phyloP scores from a whole-genome alignment of 169 alveolate species.

The Haemoproteus tartakovskyi region DNA sequence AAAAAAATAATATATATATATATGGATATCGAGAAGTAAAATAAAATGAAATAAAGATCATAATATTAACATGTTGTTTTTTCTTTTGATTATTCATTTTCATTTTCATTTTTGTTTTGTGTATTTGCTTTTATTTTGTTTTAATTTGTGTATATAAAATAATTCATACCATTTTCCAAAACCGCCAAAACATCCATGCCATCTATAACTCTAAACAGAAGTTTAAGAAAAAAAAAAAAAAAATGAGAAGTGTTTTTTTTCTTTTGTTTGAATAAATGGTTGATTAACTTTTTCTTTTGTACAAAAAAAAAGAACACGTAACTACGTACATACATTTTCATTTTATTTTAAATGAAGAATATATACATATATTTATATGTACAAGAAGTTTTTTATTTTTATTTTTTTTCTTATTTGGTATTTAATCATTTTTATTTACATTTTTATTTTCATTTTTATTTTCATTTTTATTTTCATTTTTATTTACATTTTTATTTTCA shows the following conservation, averaged over 20 bases:
- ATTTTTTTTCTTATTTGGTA: not conserved
- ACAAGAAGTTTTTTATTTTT: not conserved
- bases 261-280: not conserved
- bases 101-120: not conserved
- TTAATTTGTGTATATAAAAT: not conserved
- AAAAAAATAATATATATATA: too few relatives aligned
- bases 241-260: constrained; percentile 2
- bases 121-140: too few relatives aligned
- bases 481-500: not conserved
- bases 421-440: not conserved
- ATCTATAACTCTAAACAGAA: constrained; percentile 84
- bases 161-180: constrained; percentile 80
- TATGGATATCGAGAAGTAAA: too few relatives aligned
- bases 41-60: not conserved
- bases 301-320: not conserved
- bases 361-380: not conserved
- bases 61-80: not conserved
- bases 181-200: constrained; percentile 89
- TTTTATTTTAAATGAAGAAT: not conserved
- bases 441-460: too few relatives aligned
- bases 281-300: not conserved
- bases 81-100: not conserved
- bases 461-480: too few relatives aligned
- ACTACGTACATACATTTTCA: not conserved
- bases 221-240: too few relatives aligned